These are phyloP conservation scores for Nemania abortiva DNA, from an alignment of 2,329 filamentous ascomycete species.

Conservation along the genomic window DNA sequence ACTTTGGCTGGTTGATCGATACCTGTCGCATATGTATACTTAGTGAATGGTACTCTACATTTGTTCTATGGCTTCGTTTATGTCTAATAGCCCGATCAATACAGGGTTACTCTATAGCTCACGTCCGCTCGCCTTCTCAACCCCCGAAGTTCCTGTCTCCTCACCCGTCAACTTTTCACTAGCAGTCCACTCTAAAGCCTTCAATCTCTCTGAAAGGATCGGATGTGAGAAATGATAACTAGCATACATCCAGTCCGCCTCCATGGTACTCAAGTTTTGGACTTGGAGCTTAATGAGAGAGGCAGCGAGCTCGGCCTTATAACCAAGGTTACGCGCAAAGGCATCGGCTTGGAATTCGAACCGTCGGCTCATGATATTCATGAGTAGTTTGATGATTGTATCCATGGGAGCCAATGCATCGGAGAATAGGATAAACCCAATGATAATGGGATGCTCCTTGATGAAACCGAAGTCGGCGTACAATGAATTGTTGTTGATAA, in stretches of 20 bases:
- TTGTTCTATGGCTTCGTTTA: conserved; percentile 3
- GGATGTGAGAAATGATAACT: conserved; percentile 99
- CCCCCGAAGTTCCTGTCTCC: conserved; percentile 62
- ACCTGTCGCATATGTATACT: neutral
- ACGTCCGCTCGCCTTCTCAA: conserved; percentile 78
- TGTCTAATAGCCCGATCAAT: neutral
- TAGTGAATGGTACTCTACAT: neutral
- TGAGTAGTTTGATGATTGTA: conserved; percentile 90
- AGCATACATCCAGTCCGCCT: conserved; percentile 98
- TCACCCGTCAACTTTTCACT: conserved; percentile 66
- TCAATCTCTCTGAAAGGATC: conserved; percentile 91
- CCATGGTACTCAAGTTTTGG: conserved; percentile 98
- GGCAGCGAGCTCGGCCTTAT: conserved; percentile 82
- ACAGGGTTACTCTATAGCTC: conserved; percentile 58
- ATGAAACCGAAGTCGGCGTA: conserved; percentile 93
- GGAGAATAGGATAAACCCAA: conserved; percentile 97
- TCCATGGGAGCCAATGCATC: conserved; percentile 96
- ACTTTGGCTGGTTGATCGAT: no score
- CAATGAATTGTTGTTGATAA: conserved; percentile 93
- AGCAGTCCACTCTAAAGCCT: conserved; percentile 89
- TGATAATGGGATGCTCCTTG: conserved; percentile 87
- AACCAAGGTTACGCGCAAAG: conserved; percentile 88
- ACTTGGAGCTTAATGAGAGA: conserved; percentile 98
- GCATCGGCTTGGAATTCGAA: conserved; percentile 97
- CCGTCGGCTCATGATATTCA: conserved; percentile 94